These are phyloP conservation scores for Triangularia setosa DNA, from an alignment of 2,329 filamentous ascomycete species.

Conservation along the genomic window DNA sequence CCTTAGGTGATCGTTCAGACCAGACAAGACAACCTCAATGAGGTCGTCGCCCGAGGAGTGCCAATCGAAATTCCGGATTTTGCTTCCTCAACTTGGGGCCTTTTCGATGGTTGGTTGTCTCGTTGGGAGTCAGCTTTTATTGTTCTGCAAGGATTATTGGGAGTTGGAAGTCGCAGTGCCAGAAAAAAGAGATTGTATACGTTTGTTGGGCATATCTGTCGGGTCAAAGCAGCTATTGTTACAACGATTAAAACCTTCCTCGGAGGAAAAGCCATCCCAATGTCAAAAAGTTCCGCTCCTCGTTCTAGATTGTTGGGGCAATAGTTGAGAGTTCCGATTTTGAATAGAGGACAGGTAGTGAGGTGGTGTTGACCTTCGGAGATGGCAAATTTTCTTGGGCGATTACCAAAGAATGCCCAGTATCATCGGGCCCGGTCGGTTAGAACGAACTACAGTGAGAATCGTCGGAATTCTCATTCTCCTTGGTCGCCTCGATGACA, in stretches of 20 bases:
- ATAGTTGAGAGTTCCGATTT: background rate
- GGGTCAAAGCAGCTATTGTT: background rate
- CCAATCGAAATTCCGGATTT: too few relatives aligned
- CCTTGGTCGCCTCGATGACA: conserved; percentile 52
- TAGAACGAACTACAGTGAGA: background rate
- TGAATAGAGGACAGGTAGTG: background rate
- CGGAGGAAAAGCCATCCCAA: background rate
- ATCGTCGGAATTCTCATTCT: background rate
- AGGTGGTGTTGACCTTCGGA: background rate
- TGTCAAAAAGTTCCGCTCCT: background rate
- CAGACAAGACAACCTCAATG: too few relatives aligned
- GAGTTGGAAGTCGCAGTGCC: too few relatives aligned
- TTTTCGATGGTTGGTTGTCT: too few relatives aligned
- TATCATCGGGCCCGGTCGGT: background rate
- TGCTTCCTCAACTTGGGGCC: too few relatives aligned
- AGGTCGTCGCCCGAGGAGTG: too few relatives aligned
- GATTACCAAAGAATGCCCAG: background rate
- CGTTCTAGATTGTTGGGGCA: background rate
- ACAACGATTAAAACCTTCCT: background rate
- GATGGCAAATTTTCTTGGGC: too few relatives aligned
- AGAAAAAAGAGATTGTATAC: background rate
- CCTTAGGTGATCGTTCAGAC: too few relatives aligned
- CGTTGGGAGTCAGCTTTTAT: too few relatives aligned
- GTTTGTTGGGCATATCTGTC: background rate
- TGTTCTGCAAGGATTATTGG: too few relatives aligned